phyloP scores from a whole-genome alignment of 352 stramenopile species.

The Globisporangium apiculatum region DNA sequence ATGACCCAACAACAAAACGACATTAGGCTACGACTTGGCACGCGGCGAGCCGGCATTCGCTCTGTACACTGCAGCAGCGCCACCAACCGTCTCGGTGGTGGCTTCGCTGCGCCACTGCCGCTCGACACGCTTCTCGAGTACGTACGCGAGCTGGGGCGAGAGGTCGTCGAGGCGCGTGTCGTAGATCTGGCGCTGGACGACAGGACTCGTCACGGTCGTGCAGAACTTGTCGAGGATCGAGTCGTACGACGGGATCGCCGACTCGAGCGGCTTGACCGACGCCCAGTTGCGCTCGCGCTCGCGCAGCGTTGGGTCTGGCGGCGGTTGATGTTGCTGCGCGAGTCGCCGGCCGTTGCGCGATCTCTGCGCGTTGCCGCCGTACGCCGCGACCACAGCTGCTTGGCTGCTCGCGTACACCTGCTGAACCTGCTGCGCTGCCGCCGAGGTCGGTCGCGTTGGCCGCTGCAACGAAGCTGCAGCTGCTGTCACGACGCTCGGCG shows the following conservation, averaged over 20 bases:
- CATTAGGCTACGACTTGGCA: constrained; percentile 1
- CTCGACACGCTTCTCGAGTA: constrained; percentile 62
- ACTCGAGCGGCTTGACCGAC: constrained; percentile 31
- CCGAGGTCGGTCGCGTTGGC: constrained; percentile 8
- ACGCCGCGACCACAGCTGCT: constrained; percentile 5
- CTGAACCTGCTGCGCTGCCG: constrained; percentile 1
- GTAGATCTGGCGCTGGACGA: constrained; percentile 76
- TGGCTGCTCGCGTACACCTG: constrained; percentile 18
- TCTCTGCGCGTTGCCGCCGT: constrained; percentile 2
- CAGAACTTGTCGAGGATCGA: constrained; percentile 79
- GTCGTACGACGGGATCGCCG: constrained; percentile 54
- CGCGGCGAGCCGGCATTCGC: constrained; percentile 1
- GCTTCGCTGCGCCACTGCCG: constrained; percentile 33
- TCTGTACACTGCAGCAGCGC: constrained; percentile 37
- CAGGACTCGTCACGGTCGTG: constrained; percentile 61
- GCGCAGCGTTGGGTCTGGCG: constrained; percentile 11
- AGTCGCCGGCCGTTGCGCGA: constrained; percentile 18
- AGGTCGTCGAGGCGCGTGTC: constrained; percentile 46
- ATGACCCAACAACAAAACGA: too few relatives aligned
- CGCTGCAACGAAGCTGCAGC: not conserved
- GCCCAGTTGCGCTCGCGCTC: constrained; percentile 56
- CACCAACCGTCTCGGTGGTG: constrained; percentile 27
- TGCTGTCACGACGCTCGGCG: not conserved
- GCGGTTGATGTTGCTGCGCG: constrained; percentile 10
- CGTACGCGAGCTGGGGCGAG: constrained; percentile 62